Evolutionary conservation across 352 stramenopile species (phyloP).

Genomic region (Globisporangium nodosum): DNA sequence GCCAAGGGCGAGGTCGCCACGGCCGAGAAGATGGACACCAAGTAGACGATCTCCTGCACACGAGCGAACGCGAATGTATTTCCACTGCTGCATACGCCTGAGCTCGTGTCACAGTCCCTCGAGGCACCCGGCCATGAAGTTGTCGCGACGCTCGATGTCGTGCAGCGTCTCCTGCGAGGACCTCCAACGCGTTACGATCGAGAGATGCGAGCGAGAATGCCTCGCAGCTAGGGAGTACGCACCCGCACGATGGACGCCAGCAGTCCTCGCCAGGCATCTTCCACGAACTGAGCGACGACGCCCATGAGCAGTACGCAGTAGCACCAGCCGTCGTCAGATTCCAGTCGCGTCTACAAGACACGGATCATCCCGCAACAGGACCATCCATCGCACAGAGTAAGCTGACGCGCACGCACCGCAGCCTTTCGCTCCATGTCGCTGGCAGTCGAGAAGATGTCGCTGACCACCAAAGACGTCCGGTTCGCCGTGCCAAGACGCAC

Average conservation of each 20-base stretch:
- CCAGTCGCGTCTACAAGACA: too few relatives aligned
- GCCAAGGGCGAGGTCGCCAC: constrained; percentile 32
- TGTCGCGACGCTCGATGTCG: constrained; percentile 62
- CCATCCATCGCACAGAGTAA: not conserved
- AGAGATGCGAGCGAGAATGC: not conserved
- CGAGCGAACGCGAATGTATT: not conserved
- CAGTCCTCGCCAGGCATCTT: constrained; percentile 49
- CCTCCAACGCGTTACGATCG: not conserved
- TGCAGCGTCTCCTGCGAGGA: constrained; percentile 51
- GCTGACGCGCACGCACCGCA: constrained; percentile 17
- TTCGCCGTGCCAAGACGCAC: constrained; percentile 3
- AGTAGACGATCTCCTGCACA: constrained; percentile 17
- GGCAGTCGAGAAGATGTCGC: constrained; percentile 41
- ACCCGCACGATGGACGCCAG: constrained; percentile 55
- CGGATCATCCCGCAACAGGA: too few relatives aligned
- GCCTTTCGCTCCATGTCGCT: constrained; percentile 52
- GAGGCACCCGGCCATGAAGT: constrained; percentile 59
- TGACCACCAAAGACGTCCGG: constrained; percentile 19
- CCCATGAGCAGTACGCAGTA: not conserved
- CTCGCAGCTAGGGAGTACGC: not conserved
- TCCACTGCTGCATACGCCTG: not conserved
- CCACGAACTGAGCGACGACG: constrained; percentile 26
- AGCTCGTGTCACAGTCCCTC: constrained; percentile 37
- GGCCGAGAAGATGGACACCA: constrained; percentile 46
- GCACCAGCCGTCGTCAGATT: not conserved